Percentiles rank a stretch among this genome's conserved stretches.
Evolutionary conservation across 2,329 filamentous ascomycete genomes (phyloP).

Genomic region (Anthostomella pinea): DNA sequence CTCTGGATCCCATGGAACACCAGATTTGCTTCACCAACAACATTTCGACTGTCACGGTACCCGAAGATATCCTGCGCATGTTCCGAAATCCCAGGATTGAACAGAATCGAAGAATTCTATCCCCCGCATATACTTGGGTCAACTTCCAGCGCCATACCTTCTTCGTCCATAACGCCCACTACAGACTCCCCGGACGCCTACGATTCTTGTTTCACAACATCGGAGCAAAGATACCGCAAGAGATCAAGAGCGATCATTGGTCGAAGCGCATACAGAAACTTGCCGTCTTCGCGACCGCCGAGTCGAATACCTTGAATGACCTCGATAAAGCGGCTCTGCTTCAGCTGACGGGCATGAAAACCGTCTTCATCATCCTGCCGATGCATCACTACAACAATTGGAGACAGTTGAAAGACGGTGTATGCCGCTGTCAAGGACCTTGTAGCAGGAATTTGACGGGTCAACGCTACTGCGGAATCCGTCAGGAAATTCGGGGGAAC

Average conservation of each 20-base stretch:
- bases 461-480: too few relatives aligned
- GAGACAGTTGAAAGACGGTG: too few relatives aligned
- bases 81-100: background rate
- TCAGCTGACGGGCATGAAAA: too few relatives aligned
- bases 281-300: background rate
- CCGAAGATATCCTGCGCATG: too few relatives aligned
- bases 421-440: too few relatives aligned
- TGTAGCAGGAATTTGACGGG: too few relatives aligned
- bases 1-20: background rate
- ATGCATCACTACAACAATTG: too few relatives aligned
- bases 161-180: constrained; percentile 1
- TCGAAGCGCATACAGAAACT: background rate
- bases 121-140: background rate
- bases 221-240: background rate
- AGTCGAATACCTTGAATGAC: too few relatives aligned
- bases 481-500: too few relatives aligned
- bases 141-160: constrained; percentile 3
- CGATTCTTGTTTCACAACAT: background rate
- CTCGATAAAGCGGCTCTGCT: too few relatives aligned
- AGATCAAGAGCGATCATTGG: background rate
- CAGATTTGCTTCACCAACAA: background rate
- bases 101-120: background rate
- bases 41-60: background rate
- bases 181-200: background rate
- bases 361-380: too few relatives aligned